phyloP scores from a whole-genome alignment of 148 eudicot genomes.

The Persicaria tinctoria region DNA sequence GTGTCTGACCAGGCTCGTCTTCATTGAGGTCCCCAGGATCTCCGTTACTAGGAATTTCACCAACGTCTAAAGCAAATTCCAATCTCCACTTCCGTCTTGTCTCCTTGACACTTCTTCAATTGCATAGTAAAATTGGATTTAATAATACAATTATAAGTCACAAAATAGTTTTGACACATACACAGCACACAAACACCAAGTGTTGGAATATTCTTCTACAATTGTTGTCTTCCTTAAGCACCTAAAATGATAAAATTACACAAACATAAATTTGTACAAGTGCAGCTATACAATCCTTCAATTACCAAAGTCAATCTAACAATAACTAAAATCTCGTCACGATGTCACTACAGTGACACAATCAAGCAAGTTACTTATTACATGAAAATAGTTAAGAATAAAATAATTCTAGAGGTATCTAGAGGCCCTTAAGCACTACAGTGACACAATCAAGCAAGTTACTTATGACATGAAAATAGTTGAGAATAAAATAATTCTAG shows the following conservation, averaged over 20 bases:
- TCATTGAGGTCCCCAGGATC: slow-evolving; percentile 38
- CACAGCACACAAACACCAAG: not conserved
- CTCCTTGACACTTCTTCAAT: slow-evolving; percentile 26
- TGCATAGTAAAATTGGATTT: not conserved
- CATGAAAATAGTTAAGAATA: too few relatives aligned
- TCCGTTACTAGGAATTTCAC: slow-evolving; percentile 45
- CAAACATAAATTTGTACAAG: not conserved
- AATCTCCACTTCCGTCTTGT: slow-evolving; percentile 41
- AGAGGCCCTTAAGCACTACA: not conserved
- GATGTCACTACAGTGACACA: not conserved
- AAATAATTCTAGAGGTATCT: too few relatives aligned
- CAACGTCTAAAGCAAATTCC: slow-evolving; percentile 66
- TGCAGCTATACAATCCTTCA: not conserved
- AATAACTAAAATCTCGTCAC: not conserved
- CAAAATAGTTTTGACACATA: not conserved
- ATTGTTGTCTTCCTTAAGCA: too few relatives aligned
- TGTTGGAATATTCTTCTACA: too few relatives aligned
- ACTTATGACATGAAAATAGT: too few relatives aligned
- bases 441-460: not conserved
- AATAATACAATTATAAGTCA: not conserved
- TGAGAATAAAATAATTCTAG: too few relatives aligned
- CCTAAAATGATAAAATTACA: not conserved
- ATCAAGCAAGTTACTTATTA: not conserved
- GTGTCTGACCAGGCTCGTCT: slow-evolving; percentile 56
- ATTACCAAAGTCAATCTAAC: not conserved